A percentile compares a stretch with the other conserved stretches of the same genome.
These are phyloP conservation scores for Alternaria ventricosa DNA, from an alignment of 2,329 filamentous ascomycete species.

Conservation along the genomic window DNA sequence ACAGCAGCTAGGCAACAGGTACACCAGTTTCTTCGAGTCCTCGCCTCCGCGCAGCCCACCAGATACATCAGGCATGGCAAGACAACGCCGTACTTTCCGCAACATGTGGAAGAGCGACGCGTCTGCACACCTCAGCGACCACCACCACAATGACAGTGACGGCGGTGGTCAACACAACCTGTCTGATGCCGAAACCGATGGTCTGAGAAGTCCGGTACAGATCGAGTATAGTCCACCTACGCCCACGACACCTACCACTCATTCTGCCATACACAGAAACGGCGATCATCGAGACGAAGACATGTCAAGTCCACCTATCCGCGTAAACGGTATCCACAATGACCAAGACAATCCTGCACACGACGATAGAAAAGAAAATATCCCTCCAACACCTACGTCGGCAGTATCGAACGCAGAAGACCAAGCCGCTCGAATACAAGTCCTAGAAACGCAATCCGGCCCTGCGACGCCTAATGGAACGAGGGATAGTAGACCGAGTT, in stretches of 20 bases:
- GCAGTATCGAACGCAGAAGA: constrained; percentile 24
- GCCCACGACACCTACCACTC: not conserved
- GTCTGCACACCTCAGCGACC: constrained; percentile 41
- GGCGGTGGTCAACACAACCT: constrained; percentile 13
- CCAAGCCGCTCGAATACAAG: constrained; percentile 36
- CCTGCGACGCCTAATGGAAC: constrained; percentile 53
- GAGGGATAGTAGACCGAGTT: constrained; percentile 46
- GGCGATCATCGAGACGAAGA: not conserved
- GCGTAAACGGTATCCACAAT: constrained; percentile 16
- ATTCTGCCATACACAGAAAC: constrained; percentile 22
- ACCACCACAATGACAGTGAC: constrained; percentile 33
- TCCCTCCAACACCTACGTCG: constrained; percentile 8
- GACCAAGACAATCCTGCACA: not conserved
- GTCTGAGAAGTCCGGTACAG: constrained; percentile 38
- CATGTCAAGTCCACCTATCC: not conserved
- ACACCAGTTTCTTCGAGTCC: constrained; percentile 45
- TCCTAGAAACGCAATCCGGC: constrained; percentile 51
- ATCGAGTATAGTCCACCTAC: constrained; percentile 45
- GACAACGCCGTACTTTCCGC: constrained; percentile 41
- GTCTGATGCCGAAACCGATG: constrained; percentile 45
- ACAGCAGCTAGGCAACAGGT: constrained; percentile 51
- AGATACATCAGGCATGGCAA: constrained; percentile 27
- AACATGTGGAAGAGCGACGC: constrained; percentile 46
- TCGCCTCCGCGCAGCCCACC: constrained; percentile 45
- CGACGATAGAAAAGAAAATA: not conserved